These are phyloP conservation scores for Neocatenulostroma microsporum DNA, from an alignment of 2,329 filamentous ascomycete genomes.

Conservation along the genomic window DNA sequence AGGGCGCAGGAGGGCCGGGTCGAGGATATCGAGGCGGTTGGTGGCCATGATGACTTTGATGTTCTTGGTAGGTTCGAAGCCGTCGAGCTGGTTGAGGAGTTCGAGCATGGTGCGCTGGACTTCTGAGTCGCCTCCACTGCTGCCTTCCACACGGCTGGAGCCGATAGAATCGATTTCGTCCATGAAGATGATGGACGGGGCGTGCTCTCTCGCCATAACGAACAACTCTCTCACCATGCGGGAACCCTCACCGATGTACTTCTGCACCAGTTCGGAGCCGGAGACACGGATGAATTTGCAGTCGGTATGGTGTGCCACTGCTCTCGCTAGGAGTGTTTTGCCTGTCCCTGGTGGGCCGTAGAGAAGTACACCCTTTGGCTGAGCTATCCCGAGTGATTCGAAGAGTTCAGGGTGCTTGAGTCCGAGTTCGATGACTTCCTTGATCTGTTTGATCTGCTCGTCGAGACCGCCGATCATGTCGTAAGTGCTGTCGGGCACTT, in stretches of 20 bases:
- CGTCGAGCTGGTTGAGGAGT: slow-evolving; percentile 94
- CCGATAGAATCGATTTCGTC: slow-evolving; percentile 99
- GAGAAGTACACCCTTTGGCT: slow-evolving; percentile 95
- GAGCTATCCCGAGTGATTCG: slow-evolving; percentile 96
- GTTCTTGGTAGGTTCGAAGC: slow-evolving; percentile 90
- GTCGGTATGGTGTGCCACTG: slow-evolving; percentile 95
- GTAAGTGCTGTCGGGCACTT: slow-evolving; percentile 98
- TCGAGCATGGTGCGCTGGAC: slow-evolving; percentile 99
- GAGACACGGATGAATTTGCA: slow-evolving; percentile 99
- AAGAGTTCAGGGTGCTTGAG: slow-evolving; percentile 98
- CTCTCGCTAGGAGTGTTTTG: slow-evolving; percentile 90
- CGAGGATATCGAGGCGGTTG: slow-evolving; percentile 93
- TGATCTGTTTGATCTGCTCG: slow-evolving; percentile 99
- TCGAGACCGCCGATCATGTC: slow-evolving; percentile 99
- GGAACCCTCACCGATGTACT: slow-evolving; percentile 97
- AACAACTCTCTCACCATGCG: slow-evolving; percentile 98
- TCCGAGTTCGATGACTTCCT: slow-evolving; percentile 97
- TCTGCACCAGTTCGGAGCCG: slow-evolving; percentile 92
- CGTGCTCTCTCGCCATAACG: slow-evolving; percentile 97
- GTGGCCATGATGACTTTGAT: slow-evolving; percentile 99
- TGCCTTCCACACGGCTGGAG: slow-evolving; percentile 91
- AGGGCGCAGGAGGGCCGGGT: slow-evolving; percentile 88
- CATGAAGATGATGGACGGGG: slow-evolving; percentile 99
- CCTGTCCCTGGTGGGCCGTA: slow-evolving; percentile 96
- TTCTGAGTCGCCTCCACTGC: slow-evolving; percentile 90